These are phyloP conservation scores for Didymella pomorum DNA, from an alignment of 2,329 filamentous ascomycete genomes.

Conservation along the genomic window DNA sequence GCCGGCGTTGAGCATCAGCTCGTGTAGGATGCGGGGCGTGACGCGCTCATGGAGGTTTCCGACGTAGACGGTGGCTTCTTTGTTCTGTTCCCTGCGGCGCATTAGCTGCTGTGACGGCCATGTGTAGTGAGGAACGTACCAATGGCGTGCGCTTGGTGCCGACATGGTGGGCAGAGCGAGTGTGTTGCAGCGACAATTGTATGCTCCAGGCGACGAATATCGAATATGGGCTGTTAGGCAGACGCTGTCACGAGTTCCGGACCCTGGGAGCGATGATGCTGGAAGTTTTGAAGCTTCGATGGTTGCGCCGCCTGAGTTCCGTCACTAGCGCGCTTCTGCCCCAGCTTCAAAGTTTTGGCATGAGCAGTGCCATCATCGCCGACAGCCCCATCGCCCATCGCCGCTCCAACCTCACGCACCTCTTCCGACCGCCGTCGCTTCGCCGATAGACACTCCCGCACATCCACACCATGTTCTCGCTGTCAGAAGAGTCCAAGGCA, in stretches of 20 bases:
- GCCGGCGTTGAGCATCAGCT: constrained; percentile 97
- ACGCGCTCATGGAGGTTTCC: constrained; percentile 98
- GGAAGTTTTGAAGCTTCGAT: constrained; percentile 31
- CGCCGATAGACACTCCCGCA: not conserved
- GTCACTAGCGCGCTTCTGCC: constrained; percentile 21
- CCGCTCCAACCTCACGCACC: constrained; percentile 4
- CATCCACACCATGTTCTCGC: constrained; percentile 59
- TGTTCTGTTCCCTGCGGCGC: constrained; percentile 77
- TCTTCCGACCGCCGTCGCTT: not conserved
- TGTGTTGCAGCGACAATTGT: not conserved
- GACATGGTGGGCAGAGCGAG: constrained; percentile 58
- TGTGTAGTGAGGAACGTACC: constrained; percentile 60
- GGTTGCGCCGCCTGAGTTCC: constrained; percentile 16
- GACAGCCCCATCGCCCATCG: constrained; percentile 23
- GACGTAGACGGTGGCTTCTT: constrained; percentile 97
- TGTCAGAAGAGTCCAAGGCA: constrained; percentile 98
- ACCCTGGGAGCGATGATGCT: not conserved
- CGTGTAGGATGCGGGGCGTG: constrained; percentile 88
- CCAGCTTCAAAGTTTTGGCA: constrained; percentile 34
- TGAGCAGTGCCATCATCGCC: constrained; percentile 27
- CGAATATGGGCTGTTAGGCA: not conserved
- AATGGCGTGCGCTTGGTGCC: constrained; percentile 72
- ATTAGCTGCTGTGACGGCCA: not conserved
- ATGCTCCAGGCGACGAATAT: not conserved
- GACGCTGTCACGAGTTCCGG: not conserved